A percentile compares a stretch with the other conserved stretches of the same genome.
These are phyloP conservation scores for Sordariomycetes sp. DNA, from an alignment of 2,329 filamentous ascomycete species.

Conservation along the genomic window DNA sequence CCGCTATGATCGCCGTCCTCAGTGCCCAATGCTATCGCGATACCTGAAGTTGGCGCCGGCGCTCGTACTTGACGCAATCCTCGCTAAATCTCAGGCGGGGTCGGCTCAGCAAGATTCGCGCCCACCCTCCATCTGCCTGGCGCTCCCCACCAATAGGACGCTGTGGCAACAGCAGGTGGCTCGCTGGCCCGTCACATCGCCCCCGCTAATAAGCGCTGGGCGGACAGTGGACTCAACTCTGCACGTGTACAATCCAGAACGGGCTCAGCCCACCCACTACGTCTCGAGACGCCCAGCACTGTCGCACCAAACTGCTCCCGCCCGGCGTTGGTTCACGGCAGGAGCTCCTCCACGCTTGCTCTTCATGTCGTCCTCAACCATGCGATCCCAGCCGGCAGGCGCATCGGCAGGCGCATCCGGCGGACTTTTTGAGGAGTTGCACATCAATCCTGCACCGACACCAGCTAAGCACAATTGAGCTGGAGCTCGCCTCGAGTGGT, in stretches of 20 bases:
- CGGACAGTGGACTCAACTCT: constrained; percentile 3
- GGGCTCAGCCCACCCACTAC: background rate
- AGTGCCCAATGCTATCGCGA: background rate
- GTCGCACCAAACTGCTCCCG: background rate
- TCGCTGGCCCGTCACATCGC: background rate
- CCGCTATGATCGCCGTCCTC: background rate
- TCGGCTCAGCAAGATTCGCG: background rate
- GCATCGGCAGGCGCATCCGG: no score
- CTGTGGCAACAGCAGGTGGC: background rate
- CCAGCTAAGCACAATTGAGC: no score
- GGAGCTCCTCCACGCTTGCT: no score
- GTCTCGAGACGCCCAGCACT: no score
- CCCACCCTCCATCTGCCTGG: background rate
- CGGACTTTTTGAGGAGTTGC: no score
- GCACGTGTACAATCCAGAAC: constrained; percentile 4
- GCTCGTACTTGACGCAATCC: constrained; percentile 3
- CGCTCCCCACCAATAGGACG: constrained; percentile 3
- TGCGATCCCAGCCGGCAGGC: no score
- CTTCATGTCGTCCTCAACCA: no score
- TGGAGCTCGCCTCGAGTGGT: no score
- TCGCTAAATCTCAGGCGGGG: constrained; percentile 1
- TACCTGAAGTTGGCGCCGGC: background rate
- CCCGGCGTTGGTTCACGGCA: no score
- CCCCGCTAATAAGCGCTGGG: background rate
- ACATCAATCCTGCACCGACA: no score